Base-by-base conservation (phyloP, 2,329 filamentous ascomycete species). In the Purpureocillium takamizusanense region DNA sequence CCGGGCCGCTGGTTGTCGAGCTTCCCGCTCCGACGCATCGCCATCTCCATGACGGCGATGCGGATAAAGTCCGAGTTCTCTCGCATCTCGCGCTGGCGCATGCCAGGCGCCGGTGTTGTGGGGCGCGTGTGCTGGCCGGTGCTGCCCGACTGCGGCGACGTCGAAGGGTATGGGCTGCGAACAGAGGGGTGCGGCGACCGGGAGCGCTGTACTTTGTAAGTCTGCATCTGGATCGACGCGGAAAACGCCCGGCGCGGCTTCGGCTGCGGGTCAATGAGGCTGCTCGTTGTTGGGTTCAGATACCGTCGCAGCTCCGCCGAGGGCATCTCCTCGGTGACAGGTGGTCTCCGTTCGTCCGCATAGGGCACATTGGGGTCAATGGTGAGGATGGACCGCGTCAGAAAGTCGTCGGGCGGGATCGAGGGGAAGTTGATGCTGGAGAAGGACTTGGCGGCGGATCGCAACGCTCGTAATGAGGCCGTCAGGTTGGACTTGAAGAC, bases 21-120 rank as follows among this genome's bases (percentile, higher is more conserved):
- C 56, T 83, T 83, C 47, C 79, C 79, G 32, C 65, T 66, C 51
- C 72, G 75, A 40, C 79, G 74, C 79, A 83, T 83, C 11, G 78
- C 73, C 73, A 83, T 82, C 52, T 83, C 79, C 70, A 83, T 76
- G 36, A 83, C 79, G 28, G 79, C 79, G 39, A 83, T 74, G 48
- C 79, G 74, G 51, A 83, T 82, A 51, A 83, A 83, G 51, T 83
- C 78, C 31, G 78, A 71, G 48, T 83, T 83, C 55, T 83, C 79
- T 23, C 79, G 74, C 66, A 81, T 74, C 55, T 83, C 79, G 34
- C 79, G 72, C 55, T 81, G 79, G 16, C 78, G 73, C 49, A 68
- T 63, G 47, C 67, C 65, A 29, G 60, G 51, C 25, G 57, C 51
- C 4, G 28, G 28, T 10, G 1, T 23, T 2, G 16, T 16, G 2